These are phyloP conservation scores for Pseudonitzschia delicatissima DNA, from an alignment of 108 stramenopile species.

Conservation along the genomic window DNA sequence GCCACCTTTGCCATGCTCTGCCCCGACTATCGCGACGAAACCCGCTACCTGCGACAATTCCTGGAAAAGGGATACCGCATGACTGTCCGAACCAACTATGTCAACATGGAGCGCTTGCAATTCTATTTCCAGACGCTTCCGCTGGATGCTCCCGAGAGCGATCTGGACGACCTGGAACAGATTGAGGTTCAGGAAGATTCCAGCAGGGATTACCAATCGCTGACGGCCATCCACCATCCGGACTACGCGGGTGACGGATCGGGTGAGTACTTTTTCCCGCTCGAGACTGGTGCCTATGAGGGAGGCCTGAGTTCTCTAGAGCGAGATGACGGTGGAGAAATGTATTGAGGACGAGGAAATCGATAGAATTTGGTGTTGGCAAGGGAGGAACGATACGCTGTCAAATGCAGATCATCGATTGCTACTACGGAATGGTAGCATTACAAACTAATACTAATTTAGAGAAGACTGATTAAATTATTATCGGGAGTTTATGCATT, in stretches of 20 bases:
- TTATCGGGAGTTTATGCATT: too few species aligned
- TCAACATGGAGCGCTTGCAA: constrained; percentile 33
- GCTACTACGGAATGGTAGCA: too few species aligned
- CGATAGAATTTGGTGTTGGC: too few species aligned
- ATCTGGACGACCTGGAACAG: constrained; percentile 30
- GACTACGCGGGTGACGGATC: constrained; percentile 43
- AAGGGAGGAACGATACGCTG: neutral
- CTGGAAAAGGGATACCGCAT: constrained; percentile 40
- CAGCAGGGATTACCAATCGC: constrained; percentile 15
- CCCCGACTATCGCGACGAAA: constrained; percentile 31
- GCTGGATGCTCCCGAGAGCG: constrained; percentile 14
- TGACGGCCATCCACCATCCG: constrained; percentile 40
- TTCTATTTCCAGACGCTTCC: constrained; percentile 32
- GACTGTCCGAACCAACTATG: constrained; percentile 25
- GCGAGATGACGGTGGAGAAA: constrained; percentile 13
- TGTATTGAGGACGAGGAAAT: neutral
- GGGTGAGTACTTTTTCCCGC: constrained; percentile 46
- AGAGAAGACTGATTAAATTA: too few species aligned
- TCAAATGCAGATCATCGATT: too few species aligned
- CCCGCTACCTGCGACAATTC: constrained; percentile 30
- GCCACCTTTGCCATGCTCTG: constrained; percentile 39
- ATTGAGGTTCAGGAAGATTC: constrained; percentile 37
- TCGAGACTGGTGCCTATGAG: constrained; percentile 38
- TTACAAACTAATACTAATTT: too few species aligned
- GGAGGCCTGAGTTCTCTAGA: constrained; percentile 24